Percentiles rank a stretch among this genome's conserved stretches.
phyloP scores from a whole-genome alignment of 345 rosid genomes.

The Lenwebbia sp. region DNA sequence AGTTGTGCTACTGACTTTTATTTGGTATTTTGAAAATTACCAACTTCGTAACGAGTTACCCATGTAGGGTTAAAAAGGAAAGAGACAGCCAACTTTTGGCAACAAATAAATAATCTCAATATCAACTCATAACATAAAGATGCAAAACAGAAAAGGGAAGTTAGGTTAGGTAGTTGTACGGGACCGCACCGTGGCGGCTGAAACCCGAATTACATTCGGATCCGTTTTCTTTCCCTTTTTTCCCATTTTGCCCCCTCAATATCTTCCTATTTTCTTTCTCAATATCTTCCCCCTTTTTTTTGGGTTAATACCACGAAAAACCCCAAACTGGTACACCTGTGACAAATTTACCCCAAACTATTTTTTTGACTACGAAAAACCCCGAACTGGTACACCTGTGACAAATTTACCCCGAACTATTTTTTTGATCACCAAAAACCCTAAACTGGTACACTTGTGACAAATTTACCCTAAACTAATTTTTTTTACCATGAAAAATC shows the following conservation, averaged over 20 bases:
- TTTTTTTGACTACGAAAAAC: no score
- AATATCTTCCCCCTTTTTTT: no score
- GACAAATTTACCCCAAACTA: no score
- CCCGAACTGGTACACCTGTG: no score
- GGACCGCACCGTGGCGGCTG: background rate
- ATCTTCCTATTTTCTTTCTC: rapidly evolving
- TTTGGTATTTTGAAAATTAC: background rate
- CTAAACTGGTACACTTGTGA: no score
- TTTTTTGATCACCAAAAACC: no score
- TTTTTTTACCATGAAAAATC: no score
- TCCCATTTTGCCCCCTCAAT: background rate
- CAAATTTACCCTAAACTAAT: no score
- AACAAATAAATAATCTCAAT: background rate
- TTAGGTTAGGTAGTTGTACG: background rate
- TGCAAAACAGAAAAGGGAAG: background rate
- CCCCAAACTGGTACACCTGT: no score
- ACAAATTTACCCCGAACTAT: no score
- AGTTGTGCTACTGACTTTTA: background rate
- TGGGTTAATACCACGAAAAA: no score
- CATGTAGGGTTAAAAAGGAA: background rate
- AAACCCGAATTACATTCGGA: background rate
- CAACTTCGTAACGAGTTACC: no score
- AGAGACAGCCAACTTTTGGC: background rate
- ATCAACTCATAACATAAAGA: background rate
- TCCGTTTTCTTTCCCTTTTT: background rate